Conservation (phyloP, 768 basidiomycete genomes). For the Antrodiella citrinella region DNA sequence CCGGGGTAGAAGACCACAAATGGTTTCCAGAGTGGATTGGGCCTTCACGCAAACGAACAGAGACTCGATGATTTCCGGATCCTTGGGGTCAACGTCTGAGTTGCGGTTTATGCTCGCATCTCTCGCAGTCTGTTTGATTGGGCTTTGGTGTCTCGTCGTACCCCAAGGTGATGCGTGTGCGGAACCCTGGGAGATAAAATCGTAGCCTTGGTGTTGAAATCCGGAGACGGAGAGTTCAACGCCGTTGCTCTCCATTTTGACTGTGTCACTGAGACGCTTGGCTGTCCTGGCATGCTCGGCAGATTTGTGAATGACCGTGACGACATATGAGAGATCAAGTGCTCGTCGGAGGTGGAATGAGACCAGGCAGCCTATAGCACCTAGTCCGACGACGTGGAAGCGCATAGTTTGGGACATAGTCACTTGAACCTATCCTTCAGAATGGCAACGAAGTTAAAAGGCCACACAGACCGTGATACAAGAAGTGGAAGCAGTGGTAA, state of each 20-base stretch:
- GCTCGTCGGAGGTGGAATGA: conserved; percentile 68
- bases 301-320: conserved; percentile 66
- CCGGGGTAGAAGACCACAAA: conserved; percentile 54
- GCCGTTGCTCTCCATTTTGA: conserved; percentile 47
- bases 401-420: no score
- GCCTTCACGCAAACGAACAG: conserved; percentile 83
- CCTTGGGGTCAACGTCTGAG: not conserved
- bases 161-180: not conserved
- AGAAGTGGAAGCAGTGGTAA: no score
- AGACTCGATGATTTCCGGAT: conserved; percentile 45
- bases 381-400: conserved; percentile 72
- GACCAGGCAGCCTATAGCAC: conserved; percentile 76
- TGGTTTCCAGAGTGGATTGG: conserved; percentile 46
- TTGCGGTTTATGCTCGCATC: not conserved
- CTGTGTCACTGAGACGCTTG: conserved; percentile 20
- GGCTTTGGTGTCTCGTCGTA: not conserved
- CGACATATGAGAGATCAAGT: conserved; percentile 40
- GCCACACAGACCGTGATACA: no score
- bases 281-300: conserved; percentile 29
- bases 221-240: conserved; percentile 31
- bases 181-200: conserved; percentile 3
- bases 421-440: no score
- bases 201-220: conserved; percentile 45
- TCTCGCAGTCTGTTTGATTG: not conserved
- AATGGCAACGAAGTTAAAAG: no score